Conservation (phyloP, 2,329 filamentous ascomycete genomes). For the Colletotrichum incanum region DNA sequence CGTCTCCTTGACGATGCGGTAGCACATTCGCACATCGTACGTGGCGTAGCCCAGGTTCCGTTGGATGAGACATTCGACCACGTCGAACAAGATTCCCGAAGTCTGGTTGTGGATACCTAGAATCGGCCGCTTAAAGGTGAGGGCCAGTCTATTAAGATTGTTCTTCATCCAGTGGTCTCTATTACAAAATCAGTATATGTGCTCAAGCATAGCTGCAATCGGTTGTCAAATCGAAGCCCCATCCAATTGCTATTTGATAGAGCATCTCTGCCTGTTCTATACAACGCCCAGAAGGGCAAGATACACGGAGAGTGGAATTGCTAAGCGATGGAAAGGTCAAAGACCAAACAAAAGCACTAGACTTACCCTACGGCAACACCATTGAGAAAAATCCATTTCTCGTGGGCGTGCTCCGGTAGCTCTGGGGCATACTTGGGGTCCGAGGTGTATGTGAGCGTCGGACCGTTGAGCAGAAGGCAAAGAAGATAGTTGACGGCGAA, state of each 20-base stretch:
- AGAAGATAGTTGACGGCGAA: conserved; percentile 66
- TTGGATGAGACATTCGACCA: conserved; percentile 84
- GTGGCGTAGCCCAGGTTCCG: conserved; percentile 83
- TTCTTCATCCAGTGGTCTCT: conserved; percentile 78
- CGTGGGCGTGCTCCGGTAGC: conserved; percentile 68
- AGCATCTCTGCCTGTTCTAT: too few species aligned
- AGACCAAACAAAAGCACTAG: not conserved
- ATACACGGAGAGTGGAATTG: not conserved
- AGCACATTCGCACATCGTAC: conserved; percentile 76
- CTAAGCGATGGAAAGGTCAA: not conserved
- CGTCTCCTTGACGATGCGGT: conserved; percentile 73
- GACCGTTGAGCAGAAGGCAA: conserved; percentile 69
- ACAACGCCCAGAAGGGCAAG: not conserved
- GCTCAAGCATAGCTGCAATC: not conserved
- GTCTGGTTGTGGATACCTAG: conserved; percentile 84
- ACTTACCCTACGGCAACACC: conserved; percentile 76
- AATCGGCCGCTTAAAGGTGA: conserved; percentile 80
- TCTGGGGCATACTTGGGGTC: conserved; percentile 67
- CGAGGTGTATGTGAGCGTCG: conserved; percentile 64
- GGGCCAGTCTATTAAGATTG: conserved; percentile 79
- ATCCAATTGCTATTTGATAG: too few species aligned
- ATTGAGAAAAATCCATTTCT: conserved; percentile 86
- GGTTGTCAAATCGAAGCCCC: too few species aligned
- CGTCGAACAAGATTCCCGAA: conserved; percentile 81
- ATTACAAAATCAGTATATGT: conserved; percentile 16